Conservation (phyloP, 2,329 filamentous ascomycete species). For the Calonectria fujianensis region DNA sequence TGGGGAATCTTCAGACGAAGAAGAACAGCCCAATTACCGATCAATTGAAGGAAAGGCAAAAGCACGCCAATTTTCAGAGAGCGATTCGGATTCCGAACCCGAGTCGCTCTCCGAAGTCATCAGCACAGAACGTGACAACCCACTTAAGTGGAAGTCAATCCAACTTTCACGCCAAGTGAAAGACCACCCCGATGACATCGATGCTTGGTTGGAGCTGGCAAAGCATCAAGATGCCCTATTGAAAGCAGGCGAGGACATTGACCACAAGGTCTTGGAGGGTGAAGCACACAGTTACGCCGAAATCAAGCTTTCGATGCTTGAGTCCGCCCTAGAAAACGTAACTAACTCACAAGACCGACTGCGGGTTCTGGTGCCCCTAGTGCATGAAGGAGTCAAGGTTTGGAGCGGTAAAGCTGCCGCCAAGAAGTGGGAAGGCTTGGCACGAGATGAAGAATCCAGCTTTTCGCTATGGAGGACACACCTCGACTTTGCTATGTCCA, state of each 20-base stretch:
- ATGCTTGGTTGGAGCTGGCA: conserved; percentile 87
- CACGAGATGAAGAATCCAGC: conserved; percentile 52
- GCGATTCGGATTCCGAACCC: conserved; percentile 70
- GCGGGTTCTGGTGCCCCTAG: conserved; percentile 78
- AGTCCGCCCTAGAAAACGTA: conserved; percentile 81
- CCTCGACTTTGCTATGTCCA: conserved; percentile 83
- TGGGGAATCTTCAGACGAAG: conserved; percentile 65
- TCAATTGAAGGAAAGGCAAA: conserved; percentile 80
- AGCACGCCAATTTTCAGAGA: conserved; percentile 65
- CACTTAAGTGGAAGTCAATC: conserved; percentile 73
- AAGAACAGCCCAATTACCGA: conserved; percentile 75
- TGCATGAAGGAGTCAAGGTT: conserved; percentile 83
- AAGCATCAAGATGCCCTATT: conserved; percentile 84
- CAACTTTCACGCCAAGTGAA: conserved; percentile 79
- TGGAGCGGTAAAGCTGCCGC: conserved; percentile 80
- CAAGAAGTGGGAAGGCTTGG: conserved; percentile 78
- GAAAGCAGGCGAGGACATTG: conserved; percentile 65
- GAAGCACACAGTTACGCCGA: conserved; percentile 83
- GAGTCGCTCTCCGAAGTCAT: conserved; percentile 63
- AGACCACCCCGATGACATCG: conserved; percentile 78
- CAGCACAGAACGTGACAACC: conserved; percentile 61
- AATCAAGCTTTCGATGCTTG: conserved; percentile 86
- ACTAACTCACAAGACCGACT: conserved; percentile 69
- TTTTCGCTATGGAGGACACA: conserved; percentile 84
- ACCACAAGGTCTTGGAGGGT: conserved; percentile 70